These are phyloP conservation scores for Xylariaceae sp. DNA, from an alignment of 2,329 filamentous ascomycete species.

Conservation along the genomic window DNA sequence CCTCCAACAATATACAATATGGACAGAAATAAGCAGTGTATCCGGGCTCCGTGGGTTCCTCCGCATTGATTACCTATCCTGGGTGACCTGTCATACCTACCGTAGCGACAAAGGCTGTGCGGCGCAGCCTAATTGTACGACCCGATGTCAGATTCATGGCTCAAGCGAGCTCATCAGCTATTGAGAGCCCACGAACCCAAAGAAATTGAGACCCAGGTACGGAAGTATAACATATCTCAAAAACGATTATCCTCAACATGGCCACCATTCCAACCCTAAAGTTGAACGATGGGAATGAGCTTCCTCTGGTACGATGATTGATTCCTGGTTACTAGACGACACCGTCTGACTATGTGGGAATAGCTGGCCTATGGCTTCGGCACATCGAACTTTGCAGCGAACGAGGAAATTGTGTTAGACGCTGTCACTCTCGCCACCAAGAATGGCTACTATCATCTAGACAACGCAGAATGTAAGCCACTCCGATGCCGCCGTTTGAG, in stretches of 20 bases:
- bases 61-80: too few species aligned
- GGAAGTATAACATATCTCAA: neutral
- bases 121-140: too few species aligned
- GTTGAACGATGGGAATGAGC: conserved; percentile 66
- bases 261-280: conserved; percentile 51
- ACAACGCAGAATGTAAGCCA: conserved; percentile 61
- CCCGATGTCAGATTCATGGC: too few species aligned
- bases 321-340: conserved; percentile 1
- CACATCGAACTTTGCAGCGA: conserved; percentile 59
- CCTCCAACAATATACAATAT: too few species aligned
- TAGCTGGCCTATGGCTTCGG: conserved; percentile 67
- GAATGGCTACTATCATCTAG: conserved; percentile 64
- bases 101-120: too few species aligned
- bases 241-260: neutral
- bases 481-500: neutral
- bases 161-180: too few species aligned
- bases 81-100: too few species aligned
- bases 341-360: neutral
- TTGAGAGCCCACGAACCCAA: too few species aligned
- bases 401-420: conserved; percentile 51
- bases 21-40: too few species aligned
- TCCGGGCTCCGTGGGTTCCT: too few species aligned
- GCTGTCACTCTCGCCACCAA: conserved; percentile 57
- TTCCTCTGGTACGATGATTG: conserved; percentile 54
- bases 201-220: too few species aligned